A percentile compares a stretch with the other conserved stretches of the same genome.
These are phyloP conservation scores for Hordeum pubiflorum DNA, from an alignment of 202 grass and related monocot species.

Conservation along the genomic window DNA sequence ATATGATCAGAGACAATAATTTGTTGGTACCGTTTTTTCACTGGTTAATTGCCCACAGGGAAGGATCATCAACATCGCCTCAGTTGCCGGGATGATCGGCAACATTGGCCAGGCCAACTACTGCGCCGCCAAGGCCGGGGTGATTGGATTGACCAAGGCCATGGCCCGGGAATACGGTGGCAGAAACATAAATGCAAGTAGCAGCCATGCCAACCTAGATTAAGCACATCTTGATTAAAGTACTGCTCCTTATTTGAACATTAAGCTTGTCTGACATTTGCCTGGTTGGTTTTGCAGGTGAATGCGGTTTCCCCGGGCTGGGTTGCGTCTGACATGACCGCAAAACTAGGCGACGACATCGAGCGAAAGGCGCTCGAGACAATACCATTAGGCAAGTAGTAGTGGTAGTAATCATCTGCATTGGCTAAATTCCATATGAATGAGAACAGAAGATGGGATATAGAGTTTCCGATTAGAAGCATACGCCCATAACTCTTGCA, in stretches of 20 bases:
- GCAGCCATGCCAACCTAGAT: background rate
- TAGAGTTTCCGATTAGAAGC: background rate
- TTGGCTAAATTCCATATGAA: too few relatives aligned
- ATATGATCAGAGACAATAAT: background rate
- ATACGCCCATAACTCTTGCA: too few relatives aligned
- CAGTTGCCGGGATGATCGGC: conserved; percentile 57
- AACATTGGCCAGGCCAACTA: conserved; percentile 71
- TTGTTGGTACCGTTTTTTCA: background rate
- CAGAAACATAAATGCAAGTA: conserved; percentile 70
- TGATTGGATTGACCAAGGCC: conserved; percentile 67
- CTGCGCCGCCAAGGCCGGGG: conserved; percentile 68
- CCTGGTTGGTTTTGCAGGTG: conserved; percentile 24
- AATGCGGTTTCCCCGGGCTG: conserved; percentile 62
- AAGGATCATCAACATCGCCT: conserved; percentile 66
- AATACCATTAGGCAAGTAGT: conserved; percentile 42
- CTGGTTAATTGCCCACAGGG: conserved; percentile 26
- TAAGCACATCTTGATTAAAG: background rate
- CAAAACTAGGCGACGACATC: conserved; percentile 40
- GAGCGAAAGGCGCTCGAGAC: conserved; percentile 48
- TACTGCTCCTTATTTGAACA: background rate
- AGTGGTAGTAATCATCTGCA: background rate
- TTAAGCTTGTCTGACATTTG: background rate
- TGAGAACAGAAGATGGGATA: too few relatives aligned
- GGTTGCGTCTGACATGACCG: conserved; percentile 70
- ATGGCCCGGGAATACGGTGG: conserved; percentile 67